Evolutionary conservation across 1,284 basidiomycete species (phyloP).

Genomic region (Ganoderma sinense): DNA sequence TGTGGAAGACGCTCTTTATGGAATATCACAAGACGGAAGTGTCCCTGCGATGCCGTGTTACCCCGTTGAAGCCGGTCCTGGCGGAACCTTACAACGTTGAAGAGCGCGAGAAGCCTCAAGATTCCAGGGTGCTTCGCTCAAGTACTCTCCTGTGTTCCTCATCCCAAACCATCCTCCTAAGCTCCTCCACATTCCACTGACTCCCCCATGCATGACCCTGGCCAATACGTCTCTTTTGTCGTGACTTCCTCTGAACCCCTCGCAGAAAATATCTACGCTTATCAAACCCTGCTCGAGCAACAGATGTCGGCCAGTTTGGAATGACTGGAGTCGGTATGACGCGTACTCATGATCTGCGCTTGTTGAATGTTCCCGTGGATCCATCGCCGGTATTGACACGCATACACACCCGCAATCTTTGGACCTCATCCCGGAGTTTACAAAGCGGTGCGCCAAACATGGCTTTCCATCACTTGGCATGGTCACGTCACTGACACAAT

Average conservation of each 20-base stretch:
- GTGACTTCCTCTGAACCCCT: no score
- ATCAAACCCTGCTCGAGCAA: no score
- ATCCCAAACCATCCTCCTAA: neutral
- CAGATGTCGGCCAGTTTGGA: no score
- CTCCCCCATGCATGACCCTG: no score
- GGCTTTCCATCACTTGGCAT: neutral
- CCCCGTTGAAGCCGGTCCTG: neutral
- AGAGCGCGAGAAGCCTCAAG: neutral
- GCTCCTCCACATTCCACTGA: neutral
- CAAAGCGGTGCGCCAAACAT: neutral
- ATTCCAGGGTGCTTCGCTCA: neutral
- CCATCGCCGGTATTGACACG: neutral
- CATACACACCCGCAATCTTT: neutral
- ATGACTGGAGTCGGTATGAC: neutral
- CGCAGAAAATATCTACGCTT: no score
- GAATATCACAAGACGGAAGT: neutral
- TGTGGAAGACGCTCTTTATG: neutral
- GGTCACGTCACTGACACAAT: neutral
- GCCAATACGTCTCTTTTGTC: neutral
- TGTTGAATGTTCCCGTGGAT: neutral
- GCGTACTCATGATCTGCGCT: neutral
- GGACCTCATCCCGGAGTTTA: neutral
- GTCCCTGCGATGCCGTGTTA: neutral
- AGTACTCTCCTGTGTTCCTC: neutral
- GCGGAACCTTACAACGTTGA: neutral